Evolutionary conservation across 768 basidiomycete species (phyloP), one percentile per base, ranked within the genome.

Genomic region (Clathrus columnatus): DNA sequence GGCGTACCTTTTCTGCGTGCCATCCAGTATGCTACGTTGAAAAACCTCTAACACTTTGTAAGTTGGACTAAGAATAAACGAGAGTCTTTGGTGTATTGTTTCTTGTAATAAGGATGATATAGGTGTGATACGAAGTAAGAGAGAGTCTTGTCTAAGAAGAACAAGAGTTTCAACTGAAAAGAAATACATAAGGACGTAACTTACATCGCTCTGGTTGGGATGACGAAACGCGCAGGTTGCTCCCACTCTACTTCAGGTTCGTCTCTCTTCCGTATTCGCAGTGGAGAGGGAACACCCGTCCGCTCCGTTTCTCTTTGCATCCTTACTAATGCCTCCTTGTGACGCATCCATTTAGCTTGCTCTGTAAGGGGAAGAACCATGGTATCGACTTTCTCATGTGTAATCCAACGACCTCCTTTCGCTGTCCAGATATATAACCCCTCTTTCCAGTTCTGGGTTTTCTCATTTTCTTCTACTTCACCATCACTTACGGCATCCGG

Each of bases 361-460:
- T 29, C 42, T 20, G 44, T 16, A n/a, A 55, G 27, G 48, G 24
- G 20, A 17, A 46, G 26, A 29, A 17, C 27, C 54, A 55, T 55
- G 42, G 54, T 26, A 46, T 55, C 54, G 8, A 55, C 11, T 36
- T 48, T 55, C 54, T 55, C 54, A 4, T 55, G 54, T 16, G 54
- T 42, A 30, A 42, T 42, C 54, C 54, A 55, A 21, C 54, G 54
- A 14, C 46, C 46, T 27, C 54, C 42, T 42, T 55, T 55, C 23
- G 44, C 30, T 17, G 30, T 26, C 54, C 54, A 55, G 30, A 55
- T 23, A 29, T 55, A 55, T 32, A 43, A 23, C 5, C 54, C 54
- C 28, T 55, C 54, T 36, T 55, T 55, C 54, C 54, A 55, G 29
- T 55, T 47, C 27, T 24, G 21, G 8, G 54, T 55, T 30, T 55